Conservation (phyloP, 805 yeast genomes). For the Sporopachydermia lactativora region DNA sequence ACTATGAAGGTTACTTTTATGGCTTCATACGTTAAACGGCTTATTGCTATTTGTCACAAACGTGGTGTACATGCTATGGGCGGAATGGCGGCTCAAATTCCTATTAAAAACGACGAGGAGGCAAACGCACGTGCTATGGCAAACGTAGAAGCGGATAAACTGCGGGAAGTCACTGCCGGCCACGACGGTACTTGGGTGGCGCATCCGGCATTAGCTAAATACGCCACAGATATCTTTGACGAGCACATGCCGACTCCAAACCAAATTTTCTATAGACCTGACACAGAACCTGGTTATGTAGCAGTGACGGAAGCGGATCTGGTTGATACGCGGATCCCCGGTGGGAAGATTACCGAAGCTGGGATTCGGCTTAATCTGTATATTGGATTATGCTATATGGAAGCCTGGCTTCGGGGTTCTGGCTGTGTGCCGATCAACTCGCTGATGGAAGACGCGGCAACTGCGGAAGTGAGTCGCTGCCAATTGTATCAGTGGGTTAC, state of each 20-base stretch:
- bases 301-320: conserved; percentile 40
- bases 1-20: conserved; percentile 74
- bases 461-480: conserved; percentile 77
- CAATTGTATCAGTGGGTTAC: conserved; percentile 78
- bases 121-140: conserved; percentile 55
- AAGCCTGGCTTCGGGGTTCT: conserved; percentile 72
- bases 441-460: conserved; percentile 84
- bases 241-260: conserved; percentile 74
- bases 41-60: conserved; percentile 61
- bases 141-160: conserved; percentile 61
- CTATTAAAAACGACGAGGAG: conserved; percentile 55
- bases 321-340: conserved; percentile 47
- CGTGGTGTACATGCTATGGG: conserved; percentile 82
- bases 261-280: conserved; percentile 42
- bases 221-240: conserved; percentile 59
- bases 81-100: conserved; percentile 84
- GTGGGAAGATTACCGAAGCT: conserved; percentile 48
- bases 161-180: conserved; percentile 63
- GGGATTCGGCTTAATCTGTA: conserved; percentile 62
- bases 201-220: conserved; percentile 67
- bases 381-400: conserved; percentile 70
- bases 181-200: conserved; percentile 90
- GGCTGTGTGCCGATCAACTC: conserved; percentile 82
- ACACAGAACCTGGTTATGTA: conserved; percentile 12
- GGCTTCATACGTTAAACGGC: conserved; percentile 60